phyloP scores from a whole-genome alignment of 352 stramenopile species.

The Phytopythium boreale region DNA sequence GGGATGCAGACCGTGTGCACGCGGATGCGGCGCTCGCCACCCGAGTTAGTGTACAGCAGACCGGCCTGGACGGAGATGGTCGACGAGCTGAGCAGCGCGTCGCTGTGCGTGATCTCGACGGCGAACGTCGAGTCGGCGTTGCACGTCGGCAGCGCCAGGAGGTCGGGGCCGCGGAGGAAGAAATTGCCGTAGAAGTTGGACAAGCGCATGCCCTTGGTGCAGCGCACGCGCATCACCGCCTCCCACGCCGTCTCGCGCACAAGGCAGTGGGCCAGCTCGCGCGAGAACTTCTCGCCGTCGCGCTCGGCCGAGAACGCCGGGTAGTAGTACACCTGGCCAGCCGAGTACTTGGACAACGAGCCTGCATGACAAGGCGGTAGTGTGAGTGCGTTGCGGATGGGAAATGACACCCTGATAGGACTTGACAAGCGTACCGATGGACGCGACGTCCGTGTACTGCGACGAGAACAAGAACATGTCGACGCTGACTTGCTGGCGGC shows the following conservation, averaged over 20 bases:
- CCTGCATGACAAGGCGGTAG: conserved; percentile 21
- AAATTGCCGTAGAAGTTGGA: conserved; percentile 99
- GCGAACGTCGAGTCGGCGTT: conserved; percentile 96
- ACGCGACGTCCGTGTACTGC: conserved; percentile 96
- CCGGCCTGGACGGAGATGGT: conserved; percentile 96
- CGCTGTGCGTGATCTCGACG: conserved; percentile 97
- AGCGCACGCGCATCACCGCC: conserved; percentile 96
- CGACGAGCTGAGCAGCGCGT: conserved; percentile 91
- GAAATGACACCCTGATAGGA: background rate
- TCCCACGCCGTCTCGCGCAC: conserved; percentile 94
- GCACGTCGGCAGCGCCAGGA: conserved; percentile 96
- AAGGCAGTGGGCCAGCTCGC: conserved; percentile 91
- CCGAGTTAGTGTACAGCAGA: conserved; percentile 97
- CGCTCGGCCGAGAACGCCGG: conserved; percentile 89
- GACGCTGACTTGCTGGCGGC: conserved; percentile 98
- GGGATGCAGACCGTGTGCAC: conserved; percentile 97
- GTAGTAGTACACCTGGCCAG: conserved; percentile 97
- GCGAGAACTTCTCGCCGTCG: conserved; percentile 93
- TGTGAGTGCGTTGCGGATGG: background rate
- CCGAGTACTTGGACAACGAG: conserved; percentile 94
- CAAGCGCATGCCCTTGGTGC: conserved; percentile 97
- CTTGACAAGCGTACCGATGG: conserved; percentile 61
- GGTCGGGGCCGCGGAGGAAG: conserved; percentile 96
- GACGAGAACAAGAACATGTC: conserved; percentile 97
- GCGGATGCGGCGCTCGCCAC: conserved; percentile 96